Base-by-base conservation (phyloP, 208 protist species). In the Crithidia acanthocephali region DNA sequence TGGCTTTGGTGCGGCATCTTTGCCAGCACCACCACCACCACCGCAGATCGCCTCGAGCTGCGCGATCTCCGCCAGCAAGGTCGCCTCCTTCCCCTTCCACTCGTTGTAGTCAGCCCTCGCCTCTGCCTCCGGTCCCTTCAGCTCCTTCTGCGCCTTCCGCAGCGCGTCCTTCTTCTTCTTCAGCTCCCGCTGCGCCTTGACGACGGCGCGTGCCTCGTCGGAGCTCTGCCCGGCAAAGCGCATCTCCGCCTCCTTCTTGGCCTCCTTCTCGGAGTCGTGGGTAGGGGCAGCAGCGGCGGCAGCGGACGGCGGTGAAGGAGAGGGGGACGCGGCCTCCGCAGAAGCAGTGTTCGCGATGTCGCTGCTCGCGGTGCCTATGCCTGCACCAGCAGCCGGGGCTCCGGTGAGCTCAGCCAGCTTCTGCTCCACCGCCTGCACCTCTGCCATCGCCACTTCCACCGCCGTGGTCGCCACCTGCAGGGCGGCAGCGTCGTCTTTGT, bases 131-230 rank as follows among this genome's bases (percentile, higher is more conserved):
- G 74, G 27, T 4, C 37, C 28, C 62, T 86, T 89, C 30, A 89
- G 16, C 48, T 76, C 79, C 71, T 83, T 91, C 67, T 89, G 65
- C 20, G 77, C 37, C 52, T 89, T 89, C 32, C 81, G 68, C 51
- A 85, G 56, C 0, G 75, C 75, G 50, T 89, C 81, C 44, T 72
- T 79, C 60, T 87, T 92, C 55, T 86, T 83, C 73, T 87, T 92
- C 27, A 92, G 42, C 37, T 92, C 83, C 23, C 86, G 83, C 68
- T 89, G 83, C 27, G 73, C 30, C 61, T 79, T 83, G 30, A 89
- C 81, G 9, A 50, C 70, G 22, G 64, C 64, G 18, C 74, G 61
- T 18, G 72, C 70, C 45, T 81, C 80, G 22, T 90, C 79, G 20
- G 62, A 74, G 50, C 70, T 75, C 37, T 80, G 79, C 30, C 80